These are phyloP conservation scores for Apocynum venetum DNA, from an alignment of 257 asterid species.

Conservation along the genomic window DNA sequence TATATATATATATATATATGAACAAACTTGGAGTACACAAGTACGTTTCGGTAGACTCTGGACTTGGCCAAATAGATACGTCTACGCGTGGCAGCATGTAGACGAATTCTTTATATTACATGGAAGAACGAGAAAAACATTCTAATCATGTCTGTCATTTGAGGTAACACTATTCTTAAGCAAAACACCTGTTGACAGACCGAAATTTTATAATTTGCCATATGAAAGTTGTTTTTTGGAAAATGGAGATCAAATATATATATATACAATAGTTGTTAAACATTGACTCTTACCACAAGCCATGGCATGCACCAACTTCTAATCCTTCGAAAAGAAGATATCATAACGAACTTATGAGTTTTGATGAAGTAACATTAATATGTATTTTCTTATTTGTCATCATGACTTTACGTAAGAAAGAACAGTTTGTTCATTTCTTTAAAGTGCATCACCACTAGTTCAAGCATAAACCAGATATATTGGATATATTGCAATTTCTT, in stretches of 20 bases:
- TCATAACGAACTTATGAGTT: conserved; percentile 27
- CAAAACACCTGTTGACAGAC: conserved; percentile 52
- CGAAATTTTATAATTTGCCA: conserved; percentile 1
- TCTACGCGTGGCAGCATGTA: conserved; percentile 21
- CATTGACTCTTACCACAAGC: conserved; percentile 8
- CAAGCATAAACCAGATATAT: background rate
- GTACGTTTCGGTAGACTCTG: background rate
- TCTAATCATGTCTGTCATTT: conserved; percentile 30
- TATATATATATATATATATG: no score
- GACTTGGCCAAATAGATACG: background rate
- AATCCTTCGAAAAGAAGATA: conserved; percentile 33
- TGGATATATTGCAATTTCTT: background rate
- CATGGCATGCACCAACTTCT: conserved; percentile 30
- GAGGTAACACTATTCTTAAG: conserved; percentile 54
- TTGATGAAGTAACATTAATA: conserved; percentile 21
- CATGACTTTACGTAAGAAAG: conserved; percentile 18
- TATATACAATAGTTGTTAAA: conserved; percentile 5
- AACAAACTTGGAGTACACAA: background rate
- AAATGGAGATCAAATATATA: no score
- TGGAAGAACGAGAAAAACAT: conserved; percentile 36
- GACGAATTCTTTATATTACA: conserved; percentile 12
- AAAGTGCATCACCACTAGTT: background rate
- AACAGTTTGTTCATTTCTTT: background rate
- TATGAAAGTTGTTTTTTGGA: no score
- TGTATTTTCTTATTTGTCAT: conserved; percentile 22